These are phyloP conservation scores for Cyclotella cryptica DNA, from an alignment of 108 stramenopile genomes.

Conservation along the genomic window DNA sequence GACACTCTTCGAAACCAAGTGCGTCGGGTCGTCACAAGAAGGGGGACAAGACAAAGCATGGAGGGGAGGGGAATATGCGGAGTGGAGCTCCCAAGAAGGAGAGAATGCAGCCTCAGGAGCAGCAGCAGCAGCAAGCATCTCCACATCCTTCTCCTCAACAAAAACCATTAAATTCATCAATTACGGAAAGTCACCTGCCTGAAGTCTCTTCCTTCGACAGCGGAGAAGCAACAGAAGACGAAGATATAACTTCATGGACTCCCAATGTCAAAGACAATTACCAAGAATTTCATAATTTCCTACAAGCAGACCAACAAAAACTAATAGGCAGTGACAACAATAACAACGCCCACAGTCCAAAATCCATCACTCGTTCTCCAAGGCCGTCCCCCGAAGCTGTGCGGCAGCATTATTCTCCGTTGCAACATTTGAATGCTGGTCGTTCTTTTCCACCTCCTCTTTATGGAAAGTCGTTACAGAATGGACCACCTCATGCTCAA, in stretches of 20 bases:
- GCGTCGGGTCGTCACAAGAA: neutral
- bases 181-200: neutral
- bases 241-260: neutral
- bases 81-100: conserved; percentile 5
- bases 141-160: neutral
- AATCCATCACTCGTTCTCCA: neutral
- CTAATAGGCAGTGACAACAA: neutral
- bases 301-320: conserved; percentile 8
- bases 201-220: neutral
- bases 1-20: neutral
- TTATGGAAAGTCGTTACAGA: too few species aligned
- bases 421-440: neutral
- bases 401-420: conserved; percentile 5
- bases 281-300: conserved; percentile 4
- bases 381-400: too few species aligned
- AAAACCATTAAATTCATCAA: neutral
- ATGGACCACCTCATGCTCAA: too few species aligned
- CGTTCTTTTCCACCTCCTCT: neutral
- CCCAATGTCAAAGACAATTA: neutral
- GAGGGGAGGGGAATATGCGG: neutral
- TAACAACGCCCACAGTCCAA: neutral
- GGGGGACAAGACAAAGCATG: neutral
- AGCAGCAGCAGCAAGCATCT: conserved; percentile 4
- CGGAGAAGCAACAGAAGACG: conserved; percentile 1
- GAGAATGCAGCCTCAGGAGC: neutral